Percentiles rank a stretch among this genome's conserved stretches.
Evolutionary conservation across 176 grass and related monocot species (phyloP).

Genomic region (Stipa capillata): DNA sequence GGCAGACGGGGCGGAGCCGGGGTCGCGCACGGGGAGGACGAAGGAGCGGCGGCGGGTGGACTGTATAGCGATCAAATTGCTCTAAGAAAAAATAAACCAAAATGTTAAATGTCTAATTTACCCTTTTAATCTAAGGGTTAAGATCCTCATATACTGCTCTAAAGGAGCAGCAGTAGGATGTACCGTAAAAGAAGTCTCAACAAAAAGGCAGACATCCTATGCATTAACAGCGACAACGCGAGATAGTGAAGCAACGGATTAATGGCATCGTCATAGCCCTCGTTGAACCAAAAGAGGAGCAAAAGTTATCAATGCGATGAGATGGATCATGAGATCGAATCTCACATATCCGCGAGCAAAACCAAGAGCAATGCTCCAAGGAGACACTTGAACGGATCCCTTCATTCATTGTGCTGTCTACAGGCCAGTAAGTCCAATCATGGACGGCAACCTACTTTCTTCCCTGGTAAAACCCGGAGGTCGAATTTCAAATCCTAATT

Average conservation of each 20-base stretch:
- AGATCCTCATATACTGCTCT: too few species aligned
- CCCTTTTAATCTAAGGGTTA: too few species aligned
- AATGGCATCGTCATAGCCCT: neutral
- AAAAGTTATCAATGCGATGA: neutral
- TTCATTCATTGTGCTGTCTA: neutral
- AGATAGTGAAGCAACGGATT: neutral
- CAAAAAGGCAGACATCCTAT: neutral
- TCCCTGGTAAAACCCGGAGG: neutral
- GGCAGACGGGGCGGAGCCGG: too few species aligned
- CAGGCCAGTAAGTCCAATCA: constrained; percentile 5
- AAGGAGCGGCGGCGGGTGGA: too few species aligned
- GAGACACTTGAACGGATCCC: neutral
- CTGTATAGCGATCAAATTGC: too few species aligned
- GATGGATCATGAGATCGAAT: neutral
- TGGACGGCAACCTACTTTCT: neutral
- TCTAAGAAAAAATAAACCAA: too few species aligned
- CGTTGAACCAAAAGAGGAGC: neutral
- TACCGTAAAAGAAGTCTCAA: too few species aligned
- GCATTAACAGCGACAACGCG: too few species aligned
- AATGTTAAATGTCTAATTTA: too few species aligned
- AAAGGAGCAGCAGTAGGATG: too few species aligned
- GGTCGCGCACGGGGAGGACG: too few species aligned
- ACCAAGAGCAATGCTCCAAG: constrained; percentile 32
- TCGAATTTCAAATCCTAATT: neutral
- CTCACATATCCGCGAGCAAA: neutral